Conservation (phyloP, 2,329 filamentous ascomycete species). For the Neonectria neomacrospora region DNA sequence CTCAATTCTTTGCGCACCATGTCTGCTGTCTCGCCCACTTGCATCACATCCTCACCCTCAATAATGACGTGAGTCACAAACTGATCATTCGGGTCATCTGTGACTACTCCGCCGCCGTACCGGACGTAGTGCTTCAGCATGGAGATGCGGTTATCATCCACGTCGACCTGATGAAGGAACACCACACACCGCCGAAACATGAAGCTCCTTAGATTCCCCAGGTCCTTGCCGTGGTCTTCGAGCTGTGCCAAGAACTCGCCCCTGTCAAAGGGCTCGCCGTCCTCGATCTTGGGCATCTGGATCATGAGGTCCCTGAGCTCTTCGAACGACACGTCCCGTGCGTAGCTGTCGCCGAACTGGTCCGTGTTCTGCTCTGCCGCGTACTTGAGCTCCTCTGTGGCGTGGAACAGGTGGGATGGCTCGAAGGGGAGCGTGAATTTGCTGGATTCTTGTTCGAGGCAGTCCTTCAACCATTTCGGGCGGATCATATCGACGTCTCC, state of each 20-base stretch:
- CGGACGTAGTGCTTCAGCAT: constrained; percentile 66
- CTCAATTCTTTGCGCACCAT: constrained; percentile 61
- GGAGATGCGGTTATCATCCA: constrained; percentile 51
- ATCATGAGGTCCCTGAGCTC: constrained; percentile 68
- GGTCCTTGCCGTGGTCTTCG: constrained; percentile 63
- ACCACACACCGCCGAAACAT: constrained; percentile 63
- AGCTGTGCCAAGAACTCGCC: constrained; percentile 64
- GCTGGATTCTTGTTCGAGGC: constrained; percentile 68
- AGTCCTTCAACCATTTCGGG: constrained; percentile 86
- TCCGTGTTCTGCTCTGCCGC: constrained; percentile 75
- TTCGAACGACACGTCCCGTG: constrained; percentile 71
- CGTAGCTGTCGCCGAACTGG: constrained; percentile 84
- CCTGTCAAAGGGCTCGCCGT: constrained; percentile 55
- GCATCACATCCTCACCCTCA: constrained; percentile 53
- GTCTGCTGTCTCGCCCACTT: constrained; percentile 51
- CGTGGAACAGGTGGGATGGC: constrained; percentile 76
- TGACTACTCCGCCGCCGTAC: constrained; percentile 76
- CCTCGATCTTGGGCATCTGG: constrained; percentile 62
- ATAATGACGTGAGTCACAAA: constrained; percentile 79
- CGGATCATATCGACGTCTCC: constrained; percentile 78
- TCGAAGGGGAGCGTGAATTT: constrained; percentile 73
- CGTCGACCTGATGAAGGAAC: constrained; percentile 51
- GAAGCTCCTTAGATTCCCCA: constrained; percentile 60
- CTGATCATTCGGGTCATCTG: constrained; percentile 60
- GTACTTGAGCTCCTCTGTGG: constrained; percentile 64